Evolutionary conservation across 805 yeast species (phyloP).

Genomic region (Nakazawaea siamensis): DNA sequence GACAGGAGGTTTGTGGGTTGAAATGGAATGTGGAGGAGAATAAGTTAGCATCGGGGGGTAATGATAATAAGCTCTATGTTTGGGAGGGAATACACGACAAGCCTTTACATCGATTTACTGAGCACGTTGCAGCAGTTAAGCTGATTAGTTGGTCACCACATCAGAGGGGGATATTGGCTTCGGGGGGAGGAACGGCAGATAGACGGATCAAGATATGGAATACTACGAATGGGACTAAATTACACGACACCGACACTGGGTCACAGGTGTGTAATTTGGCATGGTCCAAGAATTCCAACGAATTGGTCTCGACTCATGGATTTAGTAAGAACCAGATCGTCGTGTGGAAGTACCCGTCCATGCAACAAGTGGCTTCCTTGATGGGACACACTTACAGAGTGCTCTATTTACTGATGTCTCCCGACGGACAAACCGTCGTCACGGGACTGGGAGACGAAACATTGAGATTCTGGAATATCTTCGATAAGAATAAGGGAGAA

Average conservation of each 20-base stretch:
- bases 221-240: slow-evolving; percentile 64
- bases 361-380: slow-evolving; percentile 88
- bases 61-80: slow-evolving; percentile 77
- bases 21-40: slow-evolving; percentile 90
- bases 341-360: slow-evolving; percentile 87
- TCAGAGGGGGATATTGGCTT: slow-evolving; percentile 84
- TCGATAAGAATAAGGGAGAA: slow-evolving; percentile 63
- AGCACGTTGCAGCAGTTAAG: slow-evolving; percentile 92
- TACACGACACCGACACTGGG: slow-evolving; percentile 86
- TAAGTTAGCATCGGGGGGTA: slow-evolving; percentile 91
- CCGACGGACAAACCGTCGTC: slow-evolving; percentile 94
- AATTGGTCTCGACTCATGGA: slow-evolving; percentile 91
- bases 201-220: slow-evolving; percentile 89
- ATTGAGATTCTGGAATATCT: slow-evolving; percentile 89
- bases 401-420: slow-evolving; percentile 79
- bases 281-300: slow-evolving; percentile 91
- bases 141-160: slow-evolving; percentile 98
- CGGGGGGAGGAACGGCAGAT: slow-evolving; percentile 97
- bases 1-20: slow-evolving; percentile 94
- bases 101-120: slow-evolving; percentile 69
- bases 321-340: slow-evolving; percentile 84
- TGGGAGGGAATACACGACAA: slow-evolving; percentile 74
- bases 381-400: slow-evolving; percentile 95
- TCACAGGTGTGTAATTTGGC: slow-evolving; percentile 91
- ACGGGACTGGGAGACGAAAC: slow-evolving; percentile 99